Conservation (phyloP, 441 rosid genomes). For the Pelargonium citronellum region DNA sequence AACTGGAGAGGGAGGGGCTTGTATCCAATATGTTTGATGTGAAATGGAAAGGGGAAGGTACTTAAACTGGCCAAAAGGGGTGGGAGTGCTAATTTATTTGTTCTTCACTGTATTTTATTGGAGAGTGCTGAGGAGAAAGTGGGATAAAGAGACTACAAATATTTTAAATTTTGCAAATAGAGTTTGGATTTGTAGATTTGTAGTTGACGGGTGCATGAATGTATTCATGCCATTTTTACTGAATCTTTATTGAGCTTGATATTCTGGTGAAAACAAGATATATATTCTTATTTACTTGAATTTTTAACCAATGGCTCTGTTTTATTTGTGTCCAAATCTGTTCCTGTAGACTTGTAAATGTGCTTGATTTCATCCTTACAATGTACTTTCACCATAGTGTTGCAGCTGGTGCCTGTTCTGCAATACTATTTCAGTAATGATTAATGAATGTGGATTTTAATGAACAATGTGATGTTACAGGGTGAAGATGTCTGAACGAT, state of each 20-base stretch:
- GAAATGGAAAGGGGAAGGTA: neutral
- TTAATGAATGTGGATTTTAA: too few relatives aligned
- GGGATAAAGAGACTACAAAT: neutral
- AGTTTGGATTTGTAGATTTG: neutral
- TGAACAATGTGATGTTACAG: neutral
- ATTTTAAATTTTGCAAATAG: neutral
- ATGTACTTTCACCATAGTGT: neutral
- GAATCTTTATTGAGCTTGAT: neutral
- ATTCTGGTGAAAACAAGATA: neutral
- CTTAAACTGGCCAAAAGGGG: slow-evolving; percentile 1
- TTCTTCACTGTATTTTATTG: neutral
- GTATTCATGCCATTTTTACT: neutral
- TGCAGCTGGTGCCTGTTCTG: neutral
- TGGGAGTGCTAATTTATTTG: neutral
- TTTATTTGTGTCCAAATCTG: neutral
- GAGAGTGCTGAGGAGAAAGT: slow-evolving; percentile 3
- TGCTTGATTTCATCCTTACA: neutral
- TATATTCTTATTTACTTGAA: too few relatives aligned
- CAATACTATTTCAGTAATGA: neutral
- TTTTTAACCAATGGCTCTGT: neutral
- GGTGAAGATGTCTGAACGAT: neutral
- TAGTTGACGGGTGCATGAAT: neutral
- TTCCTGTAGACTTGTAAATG: neutral
- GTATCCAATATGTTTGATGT: neutral
- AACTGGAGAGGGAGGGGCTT: neutral